Conservation (phyloP, 2,329 filamentous ascomycete genomes). For the Emergomyces orientalis region DNA sequence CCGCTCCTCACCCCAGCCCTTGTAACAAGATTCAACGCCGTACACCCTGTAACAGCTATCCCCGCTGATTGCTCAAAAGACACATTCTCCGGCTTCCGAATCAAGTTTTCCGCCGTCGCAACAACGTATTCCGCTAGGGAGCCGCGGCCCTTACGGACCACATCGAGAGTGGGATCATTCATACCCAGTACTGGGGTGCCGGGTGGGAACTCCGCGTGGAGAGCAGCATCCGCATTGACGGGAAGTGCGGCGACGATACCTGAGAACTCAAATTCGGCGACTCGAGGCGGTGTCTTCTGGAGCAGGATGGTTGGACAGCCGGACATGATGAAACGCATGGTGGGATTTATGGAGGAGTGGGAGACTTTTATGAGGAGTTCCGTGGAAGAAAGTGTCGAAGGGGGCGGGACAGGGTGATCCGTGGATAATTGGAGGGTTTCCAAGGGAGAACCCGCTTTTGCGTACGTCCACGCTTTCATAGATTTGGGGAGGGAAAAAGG, state of each 20-base stretch:
- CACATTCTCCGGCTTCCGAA: background rate
- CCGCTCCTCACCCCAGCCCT: background rate
- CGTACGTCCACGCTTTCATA: background rate
- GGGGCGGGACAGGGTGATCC: background rate
- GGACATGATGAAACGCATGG: background rate
- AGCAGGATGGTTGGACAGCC: background rate
- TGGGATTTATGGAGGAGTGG: background rate
- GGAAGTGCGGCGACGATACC: background rate
- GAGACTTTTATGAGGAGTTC: slow-evolving; percentile 4
- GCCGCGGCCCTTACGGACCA: background rate
- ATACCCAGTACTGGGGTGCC: background rate
- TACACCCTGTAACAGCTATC: background rate
- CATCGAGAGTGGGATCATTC: background rate
- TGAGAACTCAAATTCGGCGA: slow-evolving; percentile 2
- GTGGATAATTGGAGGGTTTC: background rate
- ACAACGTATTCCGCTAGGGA: slow-evolving; percentile 1
- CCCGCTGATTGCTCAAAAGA: background rate
- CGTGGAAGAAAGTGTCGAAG: background rate
- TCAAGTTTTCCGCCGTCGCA: background rate
- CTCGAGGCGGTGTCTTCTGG: background rate
- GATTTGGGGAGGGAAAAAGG: background rate
- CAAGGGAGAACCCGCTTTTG: background rate
- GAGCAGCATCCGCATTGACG: background rate
- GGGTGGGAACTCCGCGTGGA: background rate
- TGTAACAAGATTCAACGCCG: slow-evolving; percentile 1